Evolutionary conservation across 352 stramenopile species (phyloP).

Genomic region (Pythium scleroteichum): DNA sequence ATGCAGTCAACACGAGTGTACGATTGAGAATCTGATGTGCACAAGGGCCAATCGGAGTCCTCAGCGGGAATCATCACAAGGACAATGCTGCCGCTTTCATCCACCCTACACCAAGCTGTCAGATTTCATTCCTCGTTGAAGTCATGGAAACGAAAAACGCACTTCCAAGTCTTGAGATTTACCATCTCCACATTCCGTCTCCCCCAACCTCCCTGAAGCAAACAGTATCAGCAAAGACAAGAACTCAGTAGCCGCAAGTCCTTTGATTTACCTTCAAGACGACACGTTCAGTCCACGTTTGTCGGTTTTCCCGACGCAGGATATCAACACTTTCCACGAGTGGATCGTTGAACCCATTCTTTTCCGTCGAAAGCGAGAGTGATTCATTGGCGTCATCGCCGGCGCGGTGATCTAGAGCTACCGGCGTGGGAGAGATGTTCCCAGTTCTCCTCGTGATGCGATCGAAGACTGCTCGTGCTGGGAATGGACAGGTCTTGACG

Average conservation of each 20-base stretch:
- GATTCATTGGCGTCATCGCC: background rate
- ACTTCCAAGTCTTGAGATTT: slow-evolving; percentile 73
- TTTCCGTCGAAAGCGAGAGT: background rate
- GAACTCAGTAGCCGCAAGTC: no score
- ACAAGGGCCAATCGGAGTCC: slow-evolving; percentile 28
- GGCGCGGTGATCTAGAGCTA: background rate
- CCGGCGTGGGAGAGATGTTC: background rate
- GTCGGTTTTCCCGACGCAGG: slow-evolving; percentile 44
- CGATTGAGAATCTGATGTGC: background rate
- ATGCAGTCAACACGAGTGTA: slow-evolving; percentile 57
- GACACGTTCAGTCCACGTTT: slow-evolving; percentile 58
- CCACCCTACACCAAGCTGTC: slow-evolving; percentile 61
- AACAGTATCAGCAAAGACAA: background rate
- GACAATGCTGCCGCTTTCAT: slow-evolving; percentile 62
- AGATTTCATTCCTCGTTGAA: no score
- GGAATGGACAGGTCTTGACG: slow-evolving; percentile 57
- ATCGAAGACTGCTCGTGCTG: slow-evolving; percentile 70
- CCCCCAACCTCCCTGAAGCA: slow-evolving; percentile 33
- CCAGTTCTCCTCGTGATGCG: slow-evolving; percentile 50
- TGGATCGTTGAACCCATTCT: slow-evolving; percentile 31
- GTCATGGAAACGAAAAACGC: slow-evolving; percentile 10
- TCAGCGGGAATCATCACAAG: slow-evolving; percentile 72
- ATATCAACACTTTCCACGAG: slow-evolving; percentile 54
- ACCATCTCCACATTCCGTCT: slow-evolving; percentile 49
- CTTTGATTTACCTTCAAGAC: slow-evolving; percentile 45